Base-by-base conservation (phyloP, 768 basidiomycete genomes). In the Phanerodontia chrysosporium region DNA sequence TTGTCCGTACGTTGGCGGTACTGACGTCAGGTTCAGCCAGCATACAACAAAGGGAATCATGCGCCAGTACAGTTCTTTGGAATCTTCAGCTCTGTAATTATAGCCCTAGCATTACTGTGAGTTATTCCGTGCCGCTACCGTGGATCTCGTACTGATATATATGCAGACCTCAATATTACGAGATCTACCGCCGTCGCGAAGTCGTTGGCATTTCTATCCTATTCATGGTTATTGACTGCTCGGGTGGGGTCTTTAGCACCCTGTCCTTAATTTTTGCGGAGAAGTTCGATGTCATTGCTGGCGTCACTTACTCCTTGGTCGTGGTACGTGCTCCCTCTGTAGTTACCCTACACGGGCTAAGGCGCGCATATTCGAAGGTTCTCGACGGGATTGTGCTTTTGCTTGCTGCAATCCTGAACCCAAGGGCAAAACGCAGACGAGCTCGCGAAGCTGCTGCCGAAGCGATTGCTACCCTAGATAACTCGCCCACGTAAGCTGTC, bases 141-240 rank as follows among this genome's bases (percentile, higher is more conserved):
- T 21, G 44, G 7, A 35, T 22, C 12, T 10, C 32, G 22, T 58
- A 27, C 16, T 39, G 5, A 44, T 30, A 5, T 49, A 6, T 13
- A 14, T 27, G 24, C 30, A 75, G 75, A 1, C 83, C 91, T 0
- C 90, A 93, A 69, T 92, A 87, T 65, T 83, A 78, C 69, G 89
- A 92, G 67, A 92, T 93, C 46, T 87, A 80, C 70, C 79, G 80
- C 59, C 76, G 78, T 63, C 76, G 76, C 61, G 80, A 84, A 63
- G 85, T 88, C 42, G 65, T 82, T 22, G 90, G 91, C 7, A 82
- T 94, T 51, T 89, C 86, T 0, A 73, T 88, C 44, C 42, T 75
- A 10, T 92, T 92, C 73, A 85, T 92, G 74, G 62, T 72, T 14
- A 76, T 92, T 48, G 91, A 93, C 65, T 76, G 85, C 57, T 67